These are phyloP conservation scores for Puya raimondii DNA, from an alignment of 176 grass and related monocot species.

Conservation along the genomic window DNA sequence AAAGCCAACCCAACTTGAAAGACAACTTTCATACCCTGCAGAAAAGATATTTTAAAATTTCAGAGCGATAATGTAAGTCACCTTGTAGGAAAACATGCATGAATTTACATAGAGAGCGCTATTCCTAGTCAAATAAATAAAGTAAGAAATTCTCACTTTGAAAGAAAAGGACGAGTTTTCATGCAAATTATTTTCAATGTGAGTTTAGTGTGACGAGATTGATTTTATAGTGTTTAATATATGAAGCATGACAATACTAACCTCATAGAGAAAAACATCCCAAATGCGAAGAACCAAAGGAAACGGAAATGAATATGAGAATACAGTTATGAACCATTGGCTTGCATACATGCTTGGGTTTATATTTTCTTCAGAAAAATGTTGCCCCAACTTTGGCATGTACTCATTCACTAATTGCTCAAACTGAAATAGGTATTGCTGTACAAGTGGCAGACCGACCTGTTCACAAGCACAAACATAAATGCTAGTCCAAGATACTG, in stretches of 20 bases:
- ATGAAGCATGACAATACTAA: conserved; percentile 25
- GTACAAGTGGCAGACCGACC: conserved; percentile 76
- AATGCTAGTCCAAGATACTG: not conserved
- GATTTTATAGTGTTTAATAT: not conserved
- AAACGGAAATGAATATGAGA: conserved; percentile 86
- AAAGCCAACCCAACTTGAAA: conserved; percentile 91
- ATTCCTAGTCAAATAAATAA: not conserved
- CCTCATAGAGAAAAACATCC: conserved; percentile 98
- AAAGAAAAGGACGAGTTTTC: too few species aligned
- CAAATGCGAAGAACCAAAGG: conserved; percentile 79
- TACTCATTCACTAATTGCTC: conserved; percentile 80
- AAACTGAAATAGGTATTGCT: conserved; percentile 79
- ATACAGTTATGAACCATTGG: conserved; percentile 99
- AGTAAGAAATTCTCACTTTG: too few species aligned
- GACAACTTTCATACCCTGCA: conserved; percentile 80
- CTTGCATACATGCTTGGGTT: conserved; percentile 98
- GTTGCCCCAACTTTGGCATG: conserved; percentile 75
- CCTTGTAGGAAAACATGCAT: conserved; percentile 3
- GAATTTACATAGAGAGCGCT: not conserved
- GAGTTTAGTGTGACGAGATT: too few species aligned
- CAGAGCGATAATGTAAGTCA: not conserved
- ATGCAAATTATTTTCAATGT: too few species aligned
- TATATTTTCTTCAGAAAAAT: conserved; percentile 95
- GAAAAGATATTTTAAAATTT: conserved; percentile 1
- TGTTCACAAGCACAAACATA: conserved; percentile 34